These are phyloP conservation scores for Verticillium alfalfae DNA, from an alignment of 2,329 filamentous ascomycete genomes.

Conservation along the genomic window DNA sequence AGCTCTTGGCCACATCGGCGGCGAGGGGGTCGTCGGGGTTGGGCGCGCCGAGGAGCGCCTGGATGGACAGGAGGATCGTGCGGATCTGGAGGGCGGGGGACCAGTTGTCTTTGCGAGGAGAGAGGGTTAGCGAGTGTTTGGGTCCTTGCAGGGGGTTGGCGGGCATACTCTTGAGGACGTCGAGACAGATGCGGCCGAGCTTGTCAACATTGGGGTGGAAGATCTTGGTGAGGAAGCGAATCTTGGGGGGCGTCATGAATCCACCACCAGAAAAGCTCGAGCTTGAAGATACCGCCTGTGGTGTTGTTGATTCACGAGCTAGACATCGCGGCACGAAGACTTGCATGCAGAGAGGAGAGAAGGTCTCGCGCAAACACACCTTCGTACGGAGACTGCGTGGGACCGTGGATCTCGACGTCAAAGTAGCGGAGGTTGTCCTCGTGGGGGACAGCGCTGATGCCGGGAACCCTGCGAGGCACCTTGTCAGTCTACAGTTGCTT, in stretches of 20 bases:
- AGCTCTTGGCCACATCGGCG: conserved; percentile 93
- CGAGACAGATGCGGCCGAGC: conserved; percentile 91
- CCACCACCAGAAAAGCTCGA: too few relatives aligned
- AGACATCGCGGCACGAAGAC: too few relatives aligned
- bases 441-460: conserved; percentile 92
- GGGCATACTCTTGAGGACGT: conserved; percentile 85
- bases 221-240: conserved; percentile 97
- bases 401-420: conserved; percentile 93
- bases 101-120: conserved; percentile 73
- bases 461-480: conserved; percentile 64
- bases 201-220: conserved; percentile 99
- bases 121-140: background rate
- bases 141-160: background rate
- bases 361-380: conserved; percentile 41
- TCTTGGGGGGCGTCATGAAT: conserved; percentile 98
- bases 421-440: conserved; percentile 98
- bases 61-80: conserved; percentile 97
- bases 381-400: conserved; percentile 89
- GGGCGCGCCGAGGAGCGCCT: conserved; percentile 89
- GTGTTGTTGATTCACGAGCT: background rate
- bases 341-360: background rate
- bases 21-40: conserved; percentile 98
- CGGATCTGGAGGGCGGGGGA: conserved; percentile 96
- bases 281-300: conserved; percentile 78
- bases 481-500: background rate